phyloP scores from a whole-genome alignment of 176 grass and related monocot species.

The Lolium perenne region DNA sequence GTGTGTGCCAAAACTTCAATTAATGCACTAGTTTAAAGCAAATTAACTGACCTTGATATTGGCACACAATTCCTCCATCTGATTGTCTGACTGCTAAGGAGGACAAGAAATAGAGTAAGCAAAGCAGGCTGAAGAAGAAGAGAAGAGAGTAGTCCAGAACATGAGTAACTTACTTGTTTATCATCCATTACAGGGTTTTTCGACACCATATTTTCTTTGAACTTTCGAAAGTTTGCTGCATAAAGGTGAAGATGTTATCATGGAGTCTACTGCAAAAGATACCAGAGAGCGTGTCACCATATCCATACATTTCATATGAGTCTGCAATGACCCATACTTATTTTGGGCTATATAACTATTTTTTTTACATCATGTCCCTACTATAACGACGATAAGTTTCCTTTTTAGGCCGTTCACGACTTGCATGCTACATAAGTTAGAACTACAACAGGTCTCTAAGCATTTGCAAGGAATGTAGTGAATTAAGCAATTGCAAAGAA shows the following conservation, averaged over 20 bases:
- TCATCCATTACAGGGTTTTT: slow-evolving; percentile 62
- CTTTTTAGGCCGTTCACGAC: neutral
- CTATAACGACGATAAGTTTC: neutral
- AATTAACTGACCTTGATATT: slow-evolving; percentile 78
- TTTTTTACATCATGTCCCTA: neutral
- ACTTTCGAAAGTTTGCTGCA: slow-evolving; percentile 85
- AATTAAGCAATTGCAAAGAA: no score
- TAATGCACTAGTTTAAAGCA: neutral
- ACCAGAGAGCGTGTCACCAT: neutral
- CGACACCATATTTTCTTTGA: slow-evolving; percentile 78
- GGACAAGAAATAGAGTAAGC: slow-evolving; percentile 4
- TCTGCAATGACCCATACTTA: no score
- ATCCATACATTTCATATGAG: neutral
- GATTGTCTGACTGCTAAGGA: slow-evolving; percentile 59
- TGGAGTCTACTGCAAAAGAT: neutral
- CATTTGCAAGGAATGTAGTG: neutral
- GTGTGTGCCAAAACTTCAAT: neutral
- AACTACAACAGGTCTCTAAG: neutral
- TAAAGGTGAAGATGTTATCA: slow-evolving; percentile 23
- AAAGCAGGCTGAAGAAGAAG: slow-evolving; percentile 7
- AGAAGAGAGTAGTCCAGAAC: slow-evolving; percentile 11
- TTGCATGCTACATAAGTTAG: neutral
- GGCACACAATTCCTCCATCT: slow-evolving; percentile 76
- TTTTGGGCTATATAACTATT: neutral
- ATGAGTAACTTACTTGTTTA: slow-evolving; percentile 58